Evolutionary conservation across 371 early-diverging fungal genomes (phyloP), one percentile per base, ranked within the genome.

Genomic region (Apophysomyces elegans): DNA sequence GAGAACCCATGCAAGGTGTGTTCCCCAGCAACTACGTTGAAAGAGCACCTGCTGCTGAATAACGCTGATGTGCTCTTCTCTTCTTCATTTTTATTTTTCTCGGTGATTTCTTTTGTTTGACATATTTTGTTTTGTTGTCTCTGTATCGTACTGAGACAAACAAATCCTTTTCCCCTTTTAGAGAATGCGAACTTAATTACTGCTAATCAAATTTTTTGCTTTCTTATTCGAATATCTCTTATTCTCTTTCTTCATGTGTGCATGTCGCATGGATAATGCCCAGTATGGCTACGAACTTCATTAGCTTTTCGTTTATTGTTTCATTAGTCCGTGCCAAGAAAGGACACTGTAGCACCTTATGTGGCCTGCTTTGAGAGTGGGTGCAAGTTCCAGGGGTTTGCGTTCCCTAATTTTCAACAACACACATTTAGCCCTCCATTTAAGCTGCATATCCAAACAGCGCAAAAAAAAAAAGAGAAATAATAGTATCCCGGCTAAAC

Each of bases 11-110:
- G 38, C 78, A 78, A 73, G 93, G 93, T 61, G 89, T 91, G 14
- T 93, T 93, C 77, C 93, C 93, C 5, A 88, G 91, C 43, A 92
- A 89, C 59, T 93, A 93, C 65, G 91, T 92, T 46, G 79, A 79
- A 67, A 64, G 73, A 50, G 79, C 79, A 37, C 59, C 67, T 36
- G 65, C 67, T 44, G 18, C 59, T 12, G 39, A 41, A 57, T 54
- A 54, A 26, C 21, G 56, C 26, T n/a, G 13, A 58, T 36, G 2
- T 26, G 32, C 32, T 3, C 32, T 26, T 26, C 32, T 26, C 32
- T 26, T 26, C 32, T 2, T 26, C 32, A 26, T 26, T 26, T 37
- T n/a, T 41, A 12, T 37, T 35, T 58, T 4, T 58, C 58, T 58
- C 37, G 38, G 54, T 50, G 54, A 50, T 18, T n/a, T 5, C 32